Evolutionary conservation across 2,329 filamentous ascomycete genomes (phyloP).

Genomic region (Xylariaceae sp.): DNA sequence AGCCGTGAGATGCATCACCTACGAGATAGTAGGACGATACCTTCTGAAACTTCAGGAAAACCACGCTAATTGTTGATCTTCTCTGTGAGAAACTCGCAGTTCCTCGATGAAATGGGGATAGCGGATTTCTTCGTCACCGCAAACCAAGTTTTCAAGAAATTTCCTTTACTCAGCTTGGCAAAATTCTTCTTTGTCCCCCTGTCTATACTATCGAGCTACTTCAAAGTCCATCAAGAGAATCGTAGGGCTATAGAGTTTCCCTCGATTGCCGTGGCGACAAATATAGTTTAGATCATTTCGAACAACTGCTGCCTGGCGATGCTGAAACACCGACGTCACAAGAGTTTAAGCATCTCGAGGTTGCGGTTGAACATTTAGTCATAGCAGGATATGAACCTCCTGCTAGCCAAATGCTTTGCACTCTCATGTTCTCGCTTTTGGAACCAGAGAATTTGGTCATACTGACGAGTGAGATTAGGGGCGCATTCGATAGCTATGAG

Average conservation of each 20-base stretch:
- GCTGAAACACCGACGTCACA: slow-evolving; percentile 1
- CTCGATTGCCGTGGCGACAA: slow-evolving; percentile 13
- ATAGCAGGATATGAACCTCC: slow-evolving; percentile 18
- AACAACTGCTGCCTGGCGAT: slow-evolving; percentile 13
- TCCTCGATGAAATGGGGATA: slow-evolving; percentile 11
- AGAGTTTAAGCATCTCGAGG: slow-evolving; percentile 10
- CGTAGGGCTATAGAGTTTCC: slow-evolving; percentile 9
- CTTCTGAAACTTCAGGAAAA: no score
- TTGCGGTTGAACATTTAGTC: slow-evolving; percentile 16
- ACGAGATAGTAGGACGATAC: slow-evolving; percentile 14
- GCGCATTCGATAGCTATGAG: slow-evolving; percentile 25
- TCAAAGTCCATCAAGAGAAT: slow-evolving; percentile 9
- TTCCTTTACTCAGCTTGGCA: slow-evolving; percentile 15
- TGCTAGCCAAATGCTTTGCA: slow-evolving; percentile 11
- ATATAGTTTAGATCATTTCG: slow-evolving; percentile 20
- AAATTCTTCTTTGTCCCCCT: slow-evolving; percentile 16
- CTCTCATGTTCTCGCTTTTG: slow-evolving; percentile 19
- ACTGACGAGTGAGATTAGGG: slow-evolving; percentile 31
- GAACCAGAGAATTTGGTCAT: slow-evolving; percentile 23
- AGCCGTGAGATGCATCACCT: slow-evolving; percentile 16
- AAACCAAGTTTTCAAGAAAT: slow-evolving; percentile 13
- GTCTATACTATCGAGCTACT: neutral
- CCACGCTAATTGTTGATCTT: neutral
- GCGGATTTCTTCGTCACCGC: slow-evolving; percentile 14
- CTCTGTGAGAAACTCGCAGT: slow-evolving; percentile 6